Evolutionary conservation across 1,284 basidiomycete species (phyloP), one percentile per base, ranked within the genome.

Genomic region (Ganoderma multipileum): DNA sequence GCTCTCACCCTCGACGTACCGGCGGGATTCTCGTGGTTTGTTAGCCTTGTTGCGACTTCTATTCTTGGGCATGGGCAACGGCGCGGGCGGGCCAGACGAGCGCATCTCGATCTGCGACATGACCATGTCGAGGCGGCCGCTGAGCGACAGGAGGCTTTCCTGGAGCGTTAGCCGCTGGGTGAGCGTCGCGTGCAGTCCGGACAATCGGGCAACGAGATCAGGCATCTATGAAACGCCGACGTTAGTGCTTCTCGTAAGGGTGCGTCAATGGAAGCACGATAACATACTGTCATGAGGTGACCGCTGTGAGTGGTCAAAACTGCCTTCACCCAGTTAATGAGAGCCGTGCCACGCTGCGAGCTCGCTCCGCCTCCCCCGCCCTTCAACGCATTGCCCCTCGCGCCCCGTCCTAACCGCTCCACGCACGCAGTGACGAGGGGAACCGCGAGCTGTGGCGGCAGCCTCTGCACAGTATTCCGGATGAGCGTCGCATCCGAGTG

Each of bases 51-150:
- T 71, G 41, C 66, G 69, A 30, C 28, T 68, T 30, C 70, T 81
- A 60, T 75, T 80, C 74, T 82, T 82, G 62, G 82, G 83, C 18
- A 83, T 79, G 7, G 83, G 78, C 52, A 90, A 76, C 14, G 86
- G 83, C 12, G 89, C 86, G 11, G 92, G 89, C 23, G 87, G 85
- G 26, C 83, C 81, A 26, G 90, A 89, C 26, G 90, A 88, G 39
- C 93, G 89, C 82, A 96, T 88, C 79, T 97, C 94, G 72, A 98
- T 95, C 80, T 99, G 97, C 9, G 95, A 93, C 55, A 99, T 86
- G 3, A 98, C 95, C 81, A 97, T 93, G 77, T 98, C 97, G 28
- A 99, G 85, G 68, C 96, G 90, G 18, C 97, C 97, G 68, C 91
- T 95, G 54, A 99, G 86, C 2, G 94, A 90, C 9, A 97, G 83